Evolutionary conservation across 1,284 basidiomycete genomes (phyloP).

Genomic region (Grifola frondosa): DNA sequence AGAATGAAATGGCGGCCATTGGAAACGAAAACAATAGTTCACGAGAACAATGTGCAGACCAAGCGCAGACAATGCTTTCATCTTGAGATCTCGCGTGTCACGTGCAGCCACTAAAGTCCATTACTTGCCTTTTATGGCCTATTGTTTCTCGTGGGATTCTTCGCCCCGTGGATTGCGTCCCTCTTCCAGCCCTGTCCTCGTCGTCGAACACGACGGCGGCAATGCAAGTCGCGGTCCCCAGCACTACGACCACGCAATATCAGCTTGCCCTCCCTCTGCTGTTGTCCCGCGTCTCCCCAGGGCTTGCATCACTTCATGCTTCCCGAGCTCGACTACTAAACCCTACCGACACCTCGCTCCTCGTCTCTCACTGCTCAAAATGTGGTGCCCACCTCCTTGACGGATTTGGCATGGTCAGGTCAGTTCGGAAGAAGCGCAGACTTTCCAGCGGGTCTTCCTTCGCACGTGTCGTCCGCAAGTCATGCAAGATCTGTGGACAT

Average conservation of each 20-base stretch:
- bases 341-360: slow-evolving; percentile 27
- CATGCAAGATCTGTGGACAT: slow-evolving; percentile 26
- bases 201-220: not conserved
- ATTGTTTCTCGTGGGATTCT: slow-evolving; percentile 12
- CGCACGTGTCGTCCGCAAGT: slow-evolving; percentile 22
- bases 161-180: not conserved
- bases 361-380: slow-evolving; percentile 42
- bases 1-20: slow-evolving; percentile 7
- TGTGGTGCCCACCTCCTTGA: slow-evolving; percentile 49
- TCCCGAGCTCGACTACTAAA: slow-evolving; percentile 37
- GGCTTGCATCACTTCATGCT: slow-evolving; percentile 60
- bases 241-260: slow-evolving; percentile 43
- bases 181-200: not conserved
- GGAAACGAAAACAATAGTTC: slow-evolving; percentile 20
- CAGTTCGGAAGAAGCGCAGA: slow-evolving; percentile 19
- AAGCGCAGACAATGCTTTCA: slow-evolving; percentile 14
- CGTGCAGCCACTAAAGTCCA: slow-evolving; percentile 11
- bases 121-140: slow-evolving; percentile 22
- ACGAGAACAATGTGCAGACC: slow-evolving; percentile 19
- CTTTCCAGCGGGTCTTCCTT: slow-evolving; percentile 1
- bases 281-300: slow-evolving; percentile 48
- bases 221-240: slow-evolving; percentile 16
- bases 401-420: slow-evolving; percentile 27
- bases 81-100: slow-evolving; percentile 9
- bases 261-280: slow-evolving; percentile 45